These are phyloP conservation scores for Chloranthus sessilifolius DNA, from an alignment of 164 flowering plant genomes.

Conservation along the genomic window DNA sequence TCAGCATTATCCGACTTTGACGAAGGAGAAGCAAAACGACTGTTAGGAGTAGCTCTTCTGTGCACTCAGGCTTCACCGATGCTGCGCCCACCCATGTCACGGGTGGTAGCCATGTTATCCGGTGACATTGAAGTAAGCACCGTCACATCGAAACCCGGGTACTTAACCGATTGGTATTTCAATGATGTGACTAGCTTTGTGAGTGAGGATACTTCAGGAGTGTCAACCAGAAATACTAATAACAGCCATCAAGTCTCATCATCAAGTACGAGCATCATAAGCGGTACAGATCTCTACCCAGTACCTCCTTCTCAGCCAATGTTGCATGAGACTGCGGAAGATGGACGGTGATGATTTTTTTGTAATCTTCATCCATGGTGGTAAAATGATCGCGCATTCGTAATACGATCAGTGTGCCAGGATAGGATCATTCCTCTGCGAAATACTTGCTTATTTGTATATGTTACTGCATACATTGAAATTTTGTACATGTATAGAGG, in stretches of 20 bases:
- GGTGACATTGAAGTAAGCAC: slow-evolving; percentile 52
- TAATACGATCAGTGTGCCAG: too few relatives aligned
- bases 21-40: slow-evolving; percentile 34
- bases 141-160: slow-evolving; percentile 29
- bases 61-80: slow-evolving; percentile 65
- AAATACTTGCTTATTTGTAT: too few relatives aligned
- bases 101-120: slow-evolving; percentile 53
- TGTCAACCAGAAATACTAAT: slow-evolving; percentile 1
- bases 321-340: slow-evolving; percentile 15
- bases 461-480: too few relatives aligned
- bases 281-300: slow-evolving; percentile 6
- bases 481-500: too few relatives aligned
- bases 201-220: slow-evolving; percentile 3
- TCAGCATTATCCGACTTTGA: slow-evolving; percentile 22
- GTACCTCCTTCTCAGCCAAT: slow-evolving; percentile 2
- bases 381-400: too few relatives aligned
- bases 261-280: slow-evolving; percentile 6
- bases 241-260: slow-evolving; percentile 9
- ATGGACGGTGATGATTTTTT: slow-evolving; percentile 9
- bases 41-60: slow-evolving; percentile 42
- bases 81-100: slow-evolving; percentile 58
- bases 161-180: slow-evolving; percentile 16
- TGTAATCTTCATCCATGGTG: too few relatives aligned
- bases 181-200: slow-evolving; percentile 13
- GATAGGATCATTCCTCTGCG: too few relatives aligned